phyloP scores from a whole-genome alignment of 192 early-diverging fungal genomes.

The Chytriomyces confervae region DNA sequence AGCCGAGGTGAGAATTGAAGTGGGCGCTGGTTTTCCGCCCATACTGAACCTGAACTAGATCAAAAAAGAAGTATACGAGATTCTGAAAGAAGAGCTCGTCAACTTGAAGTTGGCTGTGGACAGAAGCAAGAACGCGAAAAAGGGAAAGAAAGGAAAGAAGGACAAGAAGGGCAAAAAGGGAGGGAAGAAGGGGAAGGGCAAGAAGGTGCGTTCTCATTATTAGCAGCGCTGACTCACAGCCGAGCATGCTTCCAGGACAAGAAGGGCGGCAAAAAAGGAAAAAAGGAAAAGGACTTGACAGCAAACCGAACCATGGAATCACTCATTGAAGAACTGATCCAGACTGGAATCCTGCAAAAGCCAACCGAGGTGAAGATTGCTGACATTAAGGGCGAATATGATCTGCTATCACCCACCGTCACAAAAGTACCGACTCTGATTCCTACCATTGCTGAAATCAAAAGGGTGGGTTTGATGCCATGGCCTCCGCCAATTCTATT shows the following conservation, averaged over 20 bases:
- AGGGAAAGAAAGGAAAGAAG: constrained; percentile 58
- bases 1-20: constrained; percentile 50
- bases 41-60: constrained; percentile 42
- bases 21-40: background rate
- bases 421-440: constrained; percentile 49
- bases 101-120: constrained; percentile 67
- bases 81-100: constrained; percentile 65
- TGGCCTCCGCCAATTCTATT: background rate
- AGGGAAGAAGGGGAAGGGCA: constrained; percentile 60
- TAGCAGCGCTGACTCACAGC: background rate
- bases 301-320: constrained; percentile 67
- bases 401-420: constrained; percentile 46
- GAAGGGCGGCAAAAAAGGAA: constrained; percentile 60
- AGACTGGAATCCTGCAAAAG: constrained; percentile 59
- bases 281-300: constrained; percentile 71
- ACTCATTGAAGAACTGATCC: constrained; percentile 62
- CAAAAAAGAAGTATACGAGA: constrained; percentile 63
- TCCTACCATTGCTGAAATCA: constrained; percentile 58
- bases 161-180: constrained; percentile 53
- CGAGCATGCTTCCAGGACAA: constrained; percentile 23
- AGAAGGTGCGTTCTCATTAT: constrained; percentile 40
- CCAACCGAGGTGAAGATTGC: constrained; percentile 25
- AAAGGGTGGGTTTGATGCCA: constrained; percentile 42
- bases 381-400: constrained; percentile 55
- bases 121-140: constrained; percentile 59